A percentile compares a stretch with the other conserved stretches of the same genome.
These are phyloP conservation scores for Irpex sp. DNA, from an alignment of 1,284 basidiomycete species.

Conservation along the genomic window DNA sequence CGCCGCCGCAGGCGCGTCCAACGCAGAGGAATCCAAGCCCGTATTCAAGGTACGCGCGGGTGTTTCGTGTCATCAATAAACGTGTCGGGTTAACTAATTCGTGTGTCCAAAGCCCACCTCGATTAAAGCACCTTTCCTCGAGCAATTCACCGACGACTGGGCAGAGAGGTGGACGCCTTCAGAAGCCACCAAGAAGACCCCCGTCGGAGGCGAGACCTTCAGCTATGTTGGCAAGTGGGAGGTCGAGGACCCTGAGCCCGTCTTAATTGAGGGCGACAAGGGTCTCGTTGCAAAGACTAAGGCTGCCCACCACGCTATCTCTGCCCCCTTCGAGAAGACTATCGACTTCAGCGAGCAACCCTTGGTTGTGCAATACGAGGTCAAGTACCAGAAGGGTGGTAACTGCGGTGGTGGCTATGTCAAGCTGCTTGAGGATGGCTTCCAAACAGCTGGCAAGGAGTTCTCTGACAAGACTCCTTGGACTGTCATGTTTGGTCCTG, in stretches of 20 bases:
- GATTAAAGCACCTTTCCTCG: conserved; percentile 91
- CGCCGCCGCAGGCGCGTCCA: conserved; percentile 57
- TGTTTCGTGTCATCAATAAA: background rate
- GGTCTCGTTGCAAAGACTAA: conserved; percentile 92
- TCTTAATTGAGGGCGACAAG: conserved; percentile 79
- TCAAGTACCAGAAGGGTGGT: conserved; percentile 99
- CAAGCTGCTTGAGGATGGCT: conserved; percentile 93
- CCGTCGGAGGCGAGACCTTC: conserved; percentile 90
- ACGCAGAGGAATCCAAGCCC: conserved; percentile 58
- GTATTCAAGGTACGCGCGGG: conserved; percentile 56
- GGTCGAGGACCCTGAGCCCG: conserved; percentile 81
- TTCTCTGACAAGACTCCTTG: conserved; percentile 98
- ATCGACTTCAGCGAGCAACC: conserved; percentile 87
- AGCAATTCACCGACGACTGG: conserved; percentile 96
- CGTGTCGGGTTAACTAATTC: background rate
- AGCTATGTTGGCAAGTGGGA: conserved; percentile 98
- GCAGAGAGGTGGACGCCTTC: conserved; percentile 92
- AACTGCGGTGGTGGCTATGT: conserved; percentile 99
- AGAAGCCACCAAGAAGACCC: conserved; percentile 95
- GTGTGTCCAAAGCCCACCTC: conserved; percentile 59
- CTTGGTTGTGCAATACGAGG: conserved; percentile 97
- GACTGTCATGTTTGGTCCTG: conserved; percentile 95
- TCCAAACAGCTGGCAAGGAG: conserved; percentile 89
- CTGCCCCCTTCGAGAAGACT: conserved; percentile 79
- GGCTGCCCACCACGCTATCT: conserved; percentile 96